These are phyloP conservation scores for Ceratobasidium sp. DNA, from an alignment of 1,284 basidiomycete species.

Conservation along the genomic window DNA sequence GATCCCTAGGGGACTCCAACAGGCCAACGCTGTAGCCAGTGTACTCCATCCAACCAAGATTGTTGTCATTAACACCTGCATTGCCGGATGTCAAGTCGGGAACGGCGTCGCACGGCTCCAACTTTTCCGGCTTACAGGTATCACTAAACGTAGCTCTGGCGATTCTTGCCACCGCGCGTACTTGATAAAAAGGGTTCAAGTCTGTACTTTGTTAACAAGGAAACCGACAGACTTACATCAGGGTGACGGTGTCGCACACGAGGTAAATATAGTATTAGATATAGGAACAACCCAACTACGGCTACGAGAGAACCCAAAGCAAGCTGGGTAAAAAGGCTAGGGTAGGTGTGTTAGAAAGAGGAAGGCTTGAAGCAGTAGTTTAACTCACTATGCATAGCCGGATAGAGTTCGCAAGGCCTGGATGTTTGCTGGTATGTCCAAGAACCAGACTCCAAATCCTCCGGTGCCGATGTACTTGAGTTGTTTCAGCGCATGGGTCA, in stretches of 20 bases:
- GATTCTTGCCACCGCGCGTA: constrained; percentile 44
- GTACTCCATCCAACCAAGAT: constrained; percentile 34
- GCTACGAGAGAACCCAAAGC: constrained; percentile 37
- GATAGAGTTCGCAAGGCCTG: constrained; percentile 14
- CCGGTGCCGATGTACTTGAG: constrained; percentile 45
- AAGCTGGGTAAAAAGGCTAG: constrained; percentile 30
- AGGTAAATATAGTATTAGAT: constrained; percentile 47
- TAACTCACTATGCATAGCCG: constrained; percentile 32
- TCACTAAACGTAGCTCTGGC: constrained; percentile 38
- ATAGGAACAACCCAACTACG: constrained; percentile 44
- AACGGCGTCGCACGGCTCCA: background rate
- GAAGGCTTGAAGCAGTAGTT: background rate
- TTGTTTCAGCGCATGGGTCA: constrained; percentile 43
- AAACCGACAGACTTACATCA: constrained; percentile 40
- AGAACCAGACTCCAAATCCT: constrained; percentile 41
- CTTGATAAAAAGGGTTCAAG: constrained; percentile 11
- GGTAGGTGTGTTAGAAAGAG: background rate
- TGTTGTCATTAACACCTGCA: constrained; percentile 29
- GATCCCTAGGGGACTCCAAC: constrained; percentile 23
- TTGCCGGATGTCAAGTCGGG: background rate
- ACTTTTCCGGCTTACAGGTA: constrained; percentile 39
- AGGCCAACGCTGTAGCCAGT: constrained; percentile 23
- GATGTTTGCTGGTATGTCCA: constrained; percentile 33
- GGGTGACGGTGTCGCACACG: constrained; percentile 45
- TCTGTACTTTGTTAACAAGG: background rate